Percentiles rank a stretch among this genome's conserved stretches.
phyloP scores from a whole-genome alignment of 371 early-diverging fungal species.

The Fennellomyces sp. region DNA sequence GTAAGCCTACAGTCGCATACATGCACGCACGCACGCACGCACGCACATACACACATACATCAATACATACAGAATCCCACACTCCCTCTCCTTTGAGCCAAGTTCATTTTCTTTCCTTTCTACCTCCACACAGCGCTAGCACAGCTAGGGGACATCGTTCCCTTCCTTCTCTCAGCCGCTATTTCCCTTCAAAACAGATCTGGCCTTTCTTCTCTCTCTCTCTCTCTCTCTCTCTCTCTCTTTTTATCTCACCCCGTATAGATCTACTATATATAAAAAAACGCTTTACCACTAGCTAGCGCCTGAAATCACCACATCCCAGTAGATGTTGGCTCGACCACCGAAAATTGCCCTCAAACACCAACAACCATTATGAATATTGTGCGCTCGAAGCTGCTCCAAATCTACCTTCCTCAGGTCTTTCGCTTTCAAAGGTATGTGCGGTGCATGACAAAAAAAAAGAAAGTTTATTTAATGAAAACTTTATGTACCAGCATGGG shows the following conservation, averaged over 20 bases:
- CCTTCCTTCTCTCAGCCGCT: not conserved
- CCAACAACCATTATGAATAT: constrained; percentile 10
- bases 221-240: constrained; percentile 7
- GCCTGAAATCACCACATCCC: too few relatives aligned
- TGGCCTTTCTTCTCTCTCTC: constrained; percentile 1
- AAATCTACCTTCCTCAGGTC: constrained; percentile 21
- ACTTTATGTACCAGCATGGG: constrained; percentile 46
- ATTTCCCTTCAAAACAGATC: not conserved
- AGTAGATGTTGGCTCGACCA: constrained; percentile 3
- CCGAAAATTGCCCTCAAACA: not conserved
- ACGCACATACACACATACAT: not conserved
- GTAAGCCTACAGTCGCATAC: not conserved
- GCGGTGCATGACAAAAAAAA: not conserved
- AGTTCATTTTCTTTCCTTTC: constrained; percentile 5
- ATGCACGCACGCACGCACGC: not conserved
- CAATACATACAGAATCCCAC: not conserved
- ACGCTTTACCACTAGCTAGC: constrained; percentile 1
- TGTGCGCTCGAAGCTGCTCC: constrained; percentile 18
- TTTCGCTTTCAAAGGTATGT: constrained; percentile 24
- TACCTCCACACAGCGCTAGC: not conserved
- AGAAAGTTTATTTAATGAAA: not conserved
- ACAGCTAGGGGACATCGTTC: not conserved
- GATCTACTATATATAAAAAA: not conserved
- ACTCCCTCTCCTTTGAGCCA: not conserved
- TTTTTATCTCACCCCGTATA: constrained; percentile 3